Base-by-base conservation (phyloP, 1,284 basidiomycete genomes). In the Rhizoctonia solani region DNA sequence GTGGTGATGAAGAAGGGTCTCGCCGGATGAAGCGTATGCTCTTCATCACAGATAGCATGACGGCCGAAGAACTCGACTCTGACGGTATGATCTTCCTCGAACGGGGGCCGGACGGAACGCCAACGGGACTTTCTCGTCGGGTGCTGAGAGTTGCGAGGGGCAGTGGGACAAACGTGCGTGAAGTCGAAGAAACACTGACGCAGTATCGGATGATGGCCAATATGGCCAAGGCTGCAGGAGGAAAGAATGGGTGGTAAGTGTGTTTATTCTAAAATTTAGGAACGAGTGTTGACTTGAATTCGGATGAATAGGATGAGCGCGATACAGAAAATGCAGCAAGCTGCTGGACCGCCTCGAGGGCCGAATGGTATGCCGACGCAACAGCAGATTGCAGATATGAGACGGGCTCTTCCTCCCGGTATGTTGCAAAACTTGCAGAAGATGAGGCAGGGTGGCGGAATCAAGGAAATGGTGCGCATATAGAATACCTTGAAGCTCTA, bases 11-110 rank as follows among this genome's bases (percentile, higher is more conserved):
- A 75, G 96, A 98, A 74, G 93, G 93, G 39, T 88, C 91, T 1
- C 78, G 86, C 72, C 89, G 93, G 69, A 90, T 99, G 87, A 98
- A 98, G 80, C 88, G 95, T 70, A 95, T 99, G 92, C 92, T 98
- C 72, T 99, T 92, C 81, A 98, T 99, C 75, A 98, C 94, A 23
- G 96, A 99, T 78, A 94, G 92, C 74, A 99, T 99, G 96, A 93
- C 94, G 44, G 85, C 88, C 16, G 81, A 81, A 66, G 97, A 99
- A 78, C 86, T 99, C 66, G 95, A 99, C 79, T 96, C 93, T n/a
- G 96, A 99, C 76, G 97, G 96, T 11, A 81, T 87, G 44, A 83
- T 87, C 44, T 96, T 97, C 79, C 88, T 93, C 83, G 87, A 90
- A 71, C 81, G 84, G 71, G 89, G 87, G 58, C 93, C 93, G 77